Conservation (phyloP, 2,329 filamentous ascomycete genomes). For the Pleurostoma richardsiae region DNA sequence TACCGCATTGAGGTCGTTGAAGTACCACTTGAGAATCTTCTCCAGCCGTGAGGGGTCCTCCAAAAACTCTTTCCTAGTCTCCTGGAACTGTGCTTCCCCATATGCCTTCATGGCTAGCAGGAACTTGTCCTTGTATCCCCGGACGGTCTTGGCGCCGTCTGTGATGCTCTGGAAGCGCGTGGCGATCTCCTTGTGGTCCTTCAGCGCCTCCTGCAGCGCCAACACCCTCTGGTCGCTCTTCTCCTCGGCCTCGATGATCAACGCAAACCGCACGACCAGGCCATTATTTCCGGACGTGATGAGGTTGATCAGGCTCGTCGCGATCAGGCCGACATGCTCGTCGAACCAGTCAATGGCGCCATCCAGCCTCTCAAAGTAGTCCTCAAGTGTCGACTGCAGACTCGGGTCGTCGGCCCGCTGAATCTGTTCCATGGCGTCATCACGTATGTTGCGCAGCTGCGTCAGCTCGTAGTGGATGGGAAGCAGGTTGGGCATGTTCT, state of each 20-base stretch:
- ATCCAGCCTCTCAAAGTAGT: conserved; percentile 85
- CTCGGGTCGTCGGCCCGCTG: conserved; percentile 67
- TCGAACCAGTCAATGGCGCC: conserved; percentile 92
- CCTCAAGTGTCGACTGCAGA: conserved; percentile 76
- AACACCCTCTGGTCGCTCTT: conserved; percentile 90
- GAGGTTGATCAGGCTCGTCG: conserved; percentile 83
- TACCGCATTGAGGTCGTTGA: conserved; percentile 94
- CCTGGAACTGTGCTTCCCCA: conserved; percentile 69
- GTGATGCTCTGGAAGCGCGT: conserved; percentile 93
- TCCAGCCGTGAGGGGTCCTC: conserved; percentile 79
- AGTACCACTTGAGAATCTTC: conserved; percentile 91
- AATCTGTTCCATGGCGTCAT: conserved; percentile 97
- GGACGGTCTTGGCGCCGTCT: conserved; percentile 82
- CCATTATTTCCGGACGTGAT: conserved; percentile 83
- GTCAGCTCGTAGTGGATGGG: conserved; percentile 90
- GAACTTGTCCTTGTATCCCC: conserved; percentile 97
- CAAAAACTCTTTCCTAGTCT: conserved; percentile 69
- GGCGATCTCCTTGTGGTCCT: conserved; percentile 92
- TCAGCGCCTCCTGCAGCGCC: conserved; percentile 89
- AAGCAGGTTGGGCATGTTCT: conserved; percentile 89
- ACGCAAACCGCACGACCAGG: conserved; percentile 83
- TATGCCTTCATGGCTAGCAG: conserved; percentile 71
- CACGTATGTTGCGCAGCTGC: conserved; percentile 85
- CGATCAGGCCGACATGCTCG: conserved; percentile 84
- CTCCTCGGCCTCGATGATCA: conserved; percentile 93